These are phyloP conservation scores for Globisporangium paroecandrum DNA, from an alignment of 352 stramenopile species.

Conservation along the genomic window DNA sequence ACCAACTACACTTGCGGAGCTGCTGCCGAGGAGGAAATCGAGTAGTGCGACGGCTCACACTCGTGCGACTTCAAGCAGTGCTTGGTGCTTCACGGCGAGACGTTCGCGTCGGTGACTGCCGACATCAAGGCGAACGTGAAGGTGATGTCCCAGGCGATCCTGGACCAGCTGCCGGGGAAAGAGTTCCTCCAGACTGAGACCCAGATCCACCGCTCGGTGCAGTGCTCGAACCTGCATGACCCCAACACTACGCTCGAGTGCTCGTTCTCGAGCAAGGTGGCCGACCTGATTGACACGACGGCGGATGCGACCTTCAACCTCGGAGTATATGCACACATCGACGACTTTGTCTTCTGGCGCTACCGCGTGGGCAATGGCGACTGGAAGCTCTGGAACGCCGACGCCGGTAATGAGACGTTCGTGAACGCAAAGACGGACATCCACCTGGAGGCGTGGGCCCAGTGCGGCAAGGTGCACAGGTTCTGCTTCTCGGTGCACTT, in stretches of 20 bases:
- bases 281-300: slow-evolving; percentile 34
- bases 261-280: slow-evolving; percentile 30
- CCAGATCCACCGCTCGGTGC: slow-evolving; percentile 57
- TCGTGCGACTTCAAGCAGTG: slow-evolving; percentile 52
- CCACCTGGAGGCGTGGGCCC: slow-evolving; percentile 54
- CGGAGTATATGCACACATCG: slow-evolving; percentile 8
- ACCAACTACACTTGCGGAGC: slow-evolving; percentile 57
- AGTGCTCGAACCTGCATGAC: slow-evolving; percentile 41
- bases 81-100: slow-evolving; percentile 47
- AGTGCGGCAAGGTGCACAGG: slow-evolving; percentile 43
- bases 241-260: slow-evolving; percentile 26
- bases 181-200: slow-evolving; percentile 48
- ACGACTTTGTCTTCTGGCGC: slow-evolving; percentile 62
- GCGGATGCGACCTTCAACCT: slow-evolving; percentile 24
- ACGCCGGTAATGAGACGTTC: slow-evolving; percentile 33
- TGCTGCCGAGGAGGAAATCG: slow-evolving; percentile 33
- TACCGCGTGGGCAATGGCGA: slow-evolving; percentile 40
- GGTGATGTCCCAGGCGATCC: slow-evolving; percentile 30
- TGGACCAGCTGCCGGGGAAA: slow-evolving; percentile 30
- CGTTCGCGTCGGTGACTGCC: slow-evolving; percentile 32
- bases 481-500: slow-evolving; percentile 52
- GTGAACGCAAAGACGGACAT: slow-evolving; percentile 39
- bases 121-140: slow-evolving; percentile 28
- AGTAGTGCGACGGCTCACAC: slow-evolving; percentile 32
- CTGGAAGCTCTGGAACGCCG: slow-evolving; percentile 28